Conservation (phyloP, 805 yeast species). For the Candida dajiaensis region DNA sequence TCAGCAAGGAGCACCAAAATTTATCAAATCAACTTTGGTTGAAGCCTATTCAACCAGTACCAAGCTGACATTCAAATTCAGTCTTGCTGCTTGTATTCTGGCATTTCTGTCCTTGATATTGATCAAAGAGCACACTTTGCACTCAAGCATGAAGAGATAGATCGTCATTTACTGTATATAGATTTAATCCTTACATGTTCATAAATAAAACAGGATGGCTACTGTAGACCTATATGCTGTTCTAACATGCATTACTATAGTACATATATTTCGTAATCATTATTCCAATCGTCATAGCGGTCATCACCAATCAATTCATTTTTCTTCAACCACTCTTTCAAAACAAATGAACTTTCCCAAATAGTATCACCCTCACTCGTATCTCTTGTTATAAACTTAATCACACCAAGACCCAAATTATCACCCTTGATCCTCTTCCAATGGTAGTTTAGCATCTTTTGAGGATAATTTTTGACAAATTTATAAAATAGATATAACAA, state of each 20-base stretch:
- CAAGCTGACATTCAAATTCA: constrained; percentile 47
- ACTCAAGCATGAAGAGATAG: constrained; percentile 42
- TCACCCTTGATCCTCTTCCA: constrained; percentile 4
- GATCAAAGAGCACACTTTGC: constrained; percentile 55
- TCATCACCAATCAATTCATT: background rate
- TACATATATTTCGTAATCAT: constrained; percentile 2
- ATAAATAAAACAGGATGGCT: too few relatives aligned
- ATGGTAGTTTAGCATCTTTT: constrained; percentile 10
- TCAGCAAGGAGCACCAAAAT: constrained; percentile 43
- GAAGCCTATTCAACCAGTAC: constrained; percentile 47
- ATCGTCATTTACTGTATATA: background rate
- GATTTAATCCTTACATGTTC: too few relatives aligned
- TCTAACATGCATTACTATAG: background rate
- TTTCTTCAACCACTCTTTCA: background rate
- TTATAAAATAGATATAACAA: constrained; percentile 16
- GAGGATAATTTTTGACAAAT: constrained; percentile 19
- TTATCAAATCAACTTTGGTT: constrained; percentile 41
- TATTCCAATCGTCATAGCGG: constrained; percentile 5
- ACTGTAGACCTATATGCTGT: background rate
- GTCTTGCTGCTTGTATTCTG: constrained; percentile 30
- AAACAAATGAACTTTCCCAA: background rate
- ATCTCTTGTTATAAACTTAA: constrained; percentile 4
- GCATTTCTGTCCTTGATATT: constrained; percentile 38
- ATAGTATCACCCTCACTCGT: background rate
- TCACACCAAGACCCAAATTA: constrained; percentile 4